Percentiles rank a stretch among this genome's conserved stretches.
These are phyloP conservation scores for Leptographium lundbergii DNA, from an alignment of 2,329 filamentous ascomycete genomes.

Conservation along the genomic window DNA sequence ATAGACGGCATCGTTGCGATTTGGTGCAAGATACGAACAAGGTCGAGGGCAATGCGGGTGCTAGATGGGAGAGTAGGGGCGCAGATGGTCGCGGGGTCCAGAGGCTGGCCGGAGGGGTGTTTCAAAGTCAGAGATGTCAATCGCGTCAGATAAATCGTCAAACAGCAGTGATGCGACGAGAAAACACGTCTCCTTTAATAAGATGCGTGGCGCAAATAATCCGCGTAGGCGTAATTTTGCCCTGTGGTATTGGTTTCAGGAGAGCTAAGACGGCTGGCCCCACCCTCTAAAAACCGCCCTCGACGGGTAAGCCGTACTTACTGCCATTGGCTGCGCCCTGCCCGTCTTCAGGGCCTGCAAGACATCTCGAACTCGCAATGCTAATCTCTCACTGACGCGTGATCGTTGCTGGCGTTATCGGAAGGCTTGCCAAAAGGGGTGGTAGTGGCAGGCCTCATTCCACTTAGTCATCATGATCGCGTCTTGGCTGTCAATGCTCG, in stretches of 20 bases:
- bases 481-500: neutral
- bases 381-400: neutral
- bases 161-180: neutral
- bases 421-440: neutral
- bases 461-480: neutral
- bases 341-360: neutral
- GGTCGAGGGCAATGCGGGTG: neutral
- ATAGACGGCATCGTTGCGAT: conserved; percentile 58
- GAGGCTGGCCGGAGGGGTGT: neutral
- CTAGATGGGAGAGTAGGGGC: neutral
- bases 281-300: conserved; percentile 1
- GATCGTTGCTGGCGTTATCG: neutral
- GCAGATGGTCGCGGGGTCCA: neutral
- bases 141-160: neutral
- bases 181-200: conserved; percentile 12
- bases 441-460: neutral
- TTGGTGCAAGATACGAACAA: too few relatives aligned
- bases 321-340: neutral
- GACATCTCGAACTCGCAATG: neutral
- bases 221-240: neutral
- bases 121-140: neutral
- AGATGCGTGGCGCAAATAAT: neutral
- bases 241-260: neutral
- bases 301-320: neutral
- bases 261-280: conserved; percentile 2